Conservation (phyloP, 352 stramenopile species). For the Phytophthora sojae region DNA sequence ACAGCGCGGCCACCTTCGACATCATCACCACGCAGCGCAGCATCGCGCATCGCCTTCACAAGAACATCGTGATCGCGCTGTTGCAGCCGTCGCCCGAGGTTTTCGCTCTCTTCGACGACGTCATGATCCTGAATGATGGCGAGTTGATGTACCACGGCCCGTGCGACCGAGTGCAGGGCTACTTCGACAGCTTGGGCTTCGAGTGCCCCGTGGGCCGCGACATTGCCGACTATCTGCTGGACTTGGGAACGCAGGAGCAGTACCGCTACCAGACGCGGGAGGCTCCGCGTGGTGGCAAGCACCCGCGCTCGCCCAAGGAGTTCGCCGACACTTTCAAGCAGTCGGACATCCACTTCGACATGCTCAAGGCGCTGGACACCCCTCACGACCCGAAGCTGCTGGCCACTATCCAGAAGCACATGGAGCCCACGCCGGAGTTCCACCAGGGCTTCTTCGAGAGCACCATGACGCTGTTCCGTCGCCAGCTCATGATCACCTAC, state of each 20-base stretch:
- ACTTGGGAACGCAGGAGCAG: constrained; percentile 35
- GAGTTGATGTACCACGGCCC: constrained; percentile 78
- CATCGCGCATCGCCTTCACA: constrained; percentile 26
- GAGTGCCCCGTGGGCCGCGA: constrained; percentile 34
- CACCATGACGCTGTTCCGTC: constrained; percentile 34
- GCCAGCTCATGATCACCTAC: constrained; percentile 67
- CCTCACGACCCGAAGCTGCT: constrained; percentile 26
- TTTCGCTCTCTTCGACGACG: constrained; percentile 80
- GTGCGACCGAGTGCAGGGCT: constrained; percentile 51
- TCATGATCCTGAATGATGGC: constrained; percentile 72
- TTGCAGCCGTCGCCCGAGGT: constrained; percentile 91
- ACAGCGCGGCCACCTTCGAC: constrained; percentile 64
- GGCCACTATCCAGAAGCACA: constrained; percentile 47
- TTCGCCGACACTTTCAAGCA: constrained; percentile 30
- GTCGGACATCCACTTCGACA: constrained; percentile 21
- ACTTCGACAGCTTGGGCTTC: constrained; percentile 54
- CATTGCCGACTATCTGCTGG: constrained; percentile 37
- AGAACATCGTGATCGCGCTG: constrained; percentile 66
- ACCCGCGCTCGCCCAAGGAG: constrained; percentile 24
- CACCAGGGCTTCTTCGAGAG: constrained; percentile 35
- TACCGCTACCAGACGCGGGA: constrained; percentile 19
- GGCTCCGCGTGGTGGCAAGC: constrained; percentile 15
- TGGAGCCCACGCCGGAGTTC: constrained; percentile 39
- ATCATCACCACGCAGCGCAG: constrained; percentile 38
- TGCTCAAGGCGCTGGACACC: constrained; percentile 12